A percentile compares a stretch with the other conserved stretches of the same genome.
Evolutionary conservation across 179 eudicot genomes (phyloP).

Genomic region (Beta macrorhiza): DNA sequence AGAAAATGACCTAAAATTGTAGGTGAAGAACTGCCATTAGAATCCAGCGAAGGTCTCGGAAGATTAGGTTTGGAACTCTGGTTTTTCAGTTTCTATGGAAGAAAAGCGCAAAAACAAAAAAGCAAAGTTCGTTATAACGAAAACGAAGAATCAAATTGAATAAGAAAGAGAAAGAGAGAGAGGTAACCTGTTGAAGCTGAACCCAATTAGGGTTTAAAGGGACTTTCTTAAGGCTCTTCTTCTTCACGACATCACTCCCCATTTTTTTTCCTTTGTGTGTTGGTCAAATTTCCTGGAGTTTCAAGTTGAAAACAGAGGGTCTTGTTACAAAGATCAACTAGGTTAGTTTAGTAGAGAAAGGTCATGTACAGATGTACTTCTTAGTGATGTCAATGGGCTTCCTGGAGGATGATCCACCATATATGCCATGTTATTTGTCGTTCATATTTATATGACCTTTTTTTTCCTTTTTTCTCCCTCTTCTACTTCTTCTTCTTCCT

Average conservation of each 20-base stretch:
- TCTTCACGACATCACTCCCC: conserved; percentile 20
- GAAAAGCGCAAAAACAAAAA: background rate
- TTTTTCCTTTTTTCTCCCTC: too few species aligned
- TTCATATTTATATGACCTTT: too few species aligned
- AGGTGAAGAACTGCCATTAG: conserved; percentile 21
- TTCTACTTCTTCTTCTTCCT: too few species aligned
- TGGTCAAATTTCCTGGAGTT: background rate
- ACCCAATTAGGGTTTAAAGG: conserved; percentile 39
- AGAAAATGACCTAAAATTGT: conserved; percentile 44
- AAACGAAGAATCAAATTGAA: background rate
- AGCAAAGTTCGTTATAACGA: background rate
- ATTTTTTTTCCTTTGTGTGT: conserved; percentile 4
- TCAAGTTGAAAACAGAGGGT: background rate
- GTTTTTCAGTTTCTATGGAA: conserved; percentile 48
- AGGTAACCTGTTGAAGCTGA: conserved; percentile 33
- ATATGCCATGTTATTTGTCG: too few species aligned
- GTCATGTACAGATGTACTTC: too few species aligned
- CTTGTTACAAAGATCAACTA: too few species aligned
- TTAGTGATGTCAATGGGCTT: too few species aligned
- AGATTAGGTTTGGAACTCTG: conserved; percentile 31
- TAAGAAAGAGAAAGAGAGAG: background rate
- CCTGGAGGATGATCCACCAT: too few species aligned
- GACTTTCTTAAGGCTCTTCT: conserved; percentile 23
- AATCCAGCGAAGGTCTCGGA: conserved; percentile 17
- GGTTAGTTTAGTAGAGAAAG: too few species aligned